Conservation (phyloP, 2,329 filamentous ascomycete genomes). For the Westerdykella ornata region DNA sequence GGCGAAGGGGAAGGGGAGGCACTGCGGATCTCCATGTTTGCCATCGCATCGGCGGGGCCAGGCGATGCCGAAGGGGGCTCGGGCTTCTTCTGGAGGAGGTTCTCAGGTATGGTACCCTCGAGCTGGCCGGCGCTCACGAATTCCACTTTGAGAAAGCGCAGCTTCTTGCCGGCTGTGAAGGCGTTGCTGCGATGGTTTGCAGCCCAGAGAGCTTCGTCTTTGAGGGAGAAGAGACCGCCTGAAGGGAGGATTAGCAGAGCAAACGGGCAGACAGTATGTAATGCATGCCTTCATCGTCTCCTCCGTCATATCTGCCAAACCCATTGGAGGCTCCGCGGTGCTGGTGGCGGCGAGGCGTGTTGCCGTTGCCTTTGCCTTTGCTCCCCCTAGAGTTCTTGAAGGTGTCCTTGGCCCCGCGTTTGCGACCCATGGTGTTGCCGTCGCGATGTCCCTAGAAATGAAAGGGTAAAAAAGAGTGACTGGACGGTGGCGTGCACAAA, state of each 20-base stretch:
- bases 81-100: conserved; percentile 15
- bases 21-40: conserved; percentile 31
- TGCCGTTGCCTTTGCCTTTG: not conserved
- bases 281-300: too few species aligned
- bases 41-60: conserved; percentile 23
- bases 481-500: not conserved
- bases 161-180: conserved; percentile 44
- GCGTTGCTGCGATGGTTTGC: conserved; percentile 43
- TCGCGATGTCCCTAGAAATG: not conserved
- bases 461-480: not conserved
- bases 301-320: too few species aligned
- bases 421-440: not conserved
- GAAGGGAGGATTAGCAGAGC: too few species aligned
- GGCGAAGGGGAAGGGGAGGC: conserved; percentile 30
- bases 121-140: conserved; percentile 56
- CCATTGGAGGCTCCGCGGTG: too few species aligned
- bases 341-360: too few species aligned
- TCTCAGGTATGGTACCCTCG: conserved; percentile 31
- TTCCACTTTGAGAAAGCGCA: conserved; percentile 50
- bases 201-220: conserved; percentile 54
- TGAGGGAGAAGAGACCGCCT: conserved; percentile 40
- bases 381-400: not conserved
- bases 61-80: conserved; percentile 5
- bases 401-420: not conserved
- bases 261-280: too few species aligned